phyloP scores from a whole-genome alignment of 345 rosid species.

The Arabidopsis arenosa region DNA sequence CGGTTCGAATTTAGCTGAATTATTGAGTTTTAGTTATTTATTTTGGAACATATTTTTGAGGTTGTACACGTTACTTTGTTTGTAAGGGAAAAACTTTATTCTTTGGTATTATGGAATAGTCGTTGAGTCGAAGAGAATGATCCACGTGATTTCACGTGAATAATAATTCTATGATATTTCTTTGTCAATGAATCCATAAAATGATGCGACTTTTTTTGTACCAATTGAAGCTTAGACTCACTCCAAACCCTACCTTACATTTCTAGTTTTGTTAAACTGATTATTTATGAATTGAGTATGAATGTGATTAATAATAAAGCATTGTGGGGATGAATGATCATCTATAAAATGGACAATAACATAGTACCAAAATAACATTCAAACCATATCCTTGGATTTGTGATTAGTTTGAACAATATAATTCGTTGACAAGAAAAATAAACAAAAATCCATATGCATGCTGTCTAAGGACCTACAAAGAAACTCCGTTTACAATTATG shows the following conservation, averaged over 20 bases:
- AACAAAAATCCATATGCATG: constrained; percentile 16
- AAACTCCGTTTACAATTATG: background rate
- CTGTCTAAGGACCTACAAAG: constrained; percentile 35
- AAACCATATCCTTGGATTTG: constrained; percentile 20
- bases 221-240: constrained; percentile 36
- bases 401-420: background rate
- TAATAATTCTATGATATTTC: constrained; percentile 25
- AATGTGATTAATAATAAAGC: background rate
- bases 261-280: constrained; percentile 4
- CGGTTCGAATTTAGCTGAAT: constrained; percentile 19
- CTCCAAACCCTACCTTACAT: constrained; percentile 21
- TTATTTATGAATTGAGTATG: constrained; percentile 3
- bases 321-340: background rate
- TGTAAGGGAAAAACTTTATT: constrained; percentile 12
- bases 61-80: constrained; percentile 41
- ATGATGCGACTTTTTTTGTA: constrained; percentile 34
- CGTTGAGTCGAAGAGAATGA: constrained; percentile 22
- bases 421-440: constrained; percentile 13
- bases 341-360: constrained; percentile 19
- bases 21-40: constrained; percentile 21
- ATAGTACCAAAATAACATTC: constrained; percentile 45
- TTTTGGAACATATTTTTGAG: constrained; percentile 33
- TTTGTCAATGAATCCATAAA: constrained; percentile 36
- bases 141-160: constrained; percentile 43
- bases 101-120: constrained; percentile 21